A percentile compares a stretch with the other conserved stretches of the same genome.
Evolutionary conservation across 805 yeast genomes (phyloP).

Genomic region (Kluyveromyces starmeri): DNA sequence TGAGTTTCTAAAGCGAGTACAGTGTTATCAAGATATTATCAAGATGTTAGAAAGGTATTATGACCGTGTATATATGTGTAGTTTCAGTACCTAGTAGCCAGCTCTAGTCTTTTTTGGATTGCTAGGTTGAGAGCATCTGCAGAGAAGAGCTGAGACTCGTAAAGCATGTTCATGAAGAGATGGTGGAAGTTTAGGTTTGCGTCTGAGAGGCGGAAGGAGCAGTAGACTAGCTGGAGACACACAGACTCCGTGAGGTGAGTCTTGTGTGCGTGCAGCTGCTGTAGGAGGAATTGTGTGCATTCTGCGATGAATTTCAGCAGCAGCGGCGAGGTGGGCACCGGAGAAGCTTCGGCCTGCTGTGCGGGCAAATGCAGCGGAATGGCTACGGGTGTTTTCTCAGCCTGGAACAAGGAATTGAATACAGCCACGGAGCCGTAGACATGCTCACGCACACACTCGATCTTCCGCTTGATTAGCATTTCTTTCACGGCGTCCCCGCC

Average conservation of each 20-base stretch:
- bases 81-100: constrained; percentile 21
- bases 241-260: constrained; percentile 49
- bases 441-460: constrained; percentile 78
- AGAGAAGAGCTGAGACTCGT: constrained; percentile 18
- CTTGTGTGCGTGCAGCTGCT: constrained; percentile 18
- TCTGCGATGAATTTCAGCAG: constrained; percentile 30
- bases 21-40: too few species aligned
- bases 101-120: constrained; percentile 25
- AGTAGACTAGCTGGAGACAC: constrained; percentile 74
- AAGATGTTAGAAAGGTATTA: too few species aligned
- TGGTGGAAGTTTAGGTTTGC: constrained; percentile 26
- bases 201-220: constrained; percentile 71
- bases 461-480: constrained; percentile 51
- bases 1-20: too few species aligned
- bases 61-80: background rate
- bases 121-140: constrained; percentile 18
- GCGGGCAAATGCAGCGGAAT: constrained; percentile 9
- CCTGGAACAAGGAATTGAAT: constrained; percentile 16
- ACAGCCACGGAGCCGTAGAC: constrained; percentile 23
- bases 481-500: constrained; percentile 18
- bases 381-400: constrained; percentile 5
- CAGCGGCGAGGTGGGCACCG: constrained; percentile 23
- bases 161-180: constrained; percentile 23
- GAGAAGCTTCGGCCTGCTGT: too few species aligned
- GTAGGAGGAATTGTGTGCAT: constrained; percentile 26